Base-by-base conservation (phyloP, 2,329 filamentous ascomycete species). In the Neonectria faginata region DNA sequence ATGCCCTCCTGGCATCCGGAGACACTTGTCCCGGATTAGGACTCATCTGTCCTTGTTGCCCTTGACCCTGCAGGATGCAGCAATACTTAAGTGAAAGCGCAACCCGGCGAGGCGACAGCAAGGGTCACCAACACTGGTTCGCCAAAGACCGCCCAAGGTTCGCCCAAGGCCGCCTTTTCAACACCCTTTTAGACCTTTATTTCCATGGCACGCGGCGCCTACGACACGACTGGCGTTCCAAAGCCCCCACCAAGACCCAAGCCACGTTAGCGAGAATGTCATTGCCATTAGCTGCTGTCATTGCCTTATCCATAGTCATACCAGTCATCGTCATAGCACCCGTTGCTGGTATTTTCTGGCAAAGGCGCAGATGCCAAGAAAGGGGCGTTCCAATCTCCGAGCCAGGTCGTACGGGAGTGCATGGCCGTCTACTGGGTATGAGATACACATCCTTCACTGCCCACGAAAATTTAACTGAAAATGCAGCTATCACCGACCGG, bases 181-280 rank as follows among this genome's bases (percentile, higher is more conserved):
- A 20, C 41, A 9, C 41, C 7, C 41, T 20, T n/a, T 20, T 10
- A 10, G 18, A 18, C n/a, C 41, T 20, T 20, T 10, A 20, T 9
- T 9, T 44, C 41, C 5, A 44, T 44, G 41, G 41, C 7, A 11
- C 51, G 51, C 20, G 51, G 51, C 33, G 51, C 51, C 5, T 54
- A 54, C 51, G 51, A 41, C 31, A 54, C 51, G 14, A 54, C 18
- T 41, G 51, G 51, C 33, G 18, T 39, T 54, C 31, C 33, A 54
- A 54, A 54, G 51, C 51, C 29, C 20, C 31, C 31, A 54, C 29
- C 51, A 54, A 54, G 51, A 54, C 51, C 51, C 36, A 39, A 36
- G 16, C 51, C 51, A 33, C n/a, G 18, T 27, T 27, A 41, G 31
- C 33, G 22, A 22, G 22, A 50, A 50, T 31, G 47, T 18, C 42